Evolutionary conservation across 2,329 filamentous ascomycete species (phyloP).

Genomic region (Madurella mycetomatis): DNA sequence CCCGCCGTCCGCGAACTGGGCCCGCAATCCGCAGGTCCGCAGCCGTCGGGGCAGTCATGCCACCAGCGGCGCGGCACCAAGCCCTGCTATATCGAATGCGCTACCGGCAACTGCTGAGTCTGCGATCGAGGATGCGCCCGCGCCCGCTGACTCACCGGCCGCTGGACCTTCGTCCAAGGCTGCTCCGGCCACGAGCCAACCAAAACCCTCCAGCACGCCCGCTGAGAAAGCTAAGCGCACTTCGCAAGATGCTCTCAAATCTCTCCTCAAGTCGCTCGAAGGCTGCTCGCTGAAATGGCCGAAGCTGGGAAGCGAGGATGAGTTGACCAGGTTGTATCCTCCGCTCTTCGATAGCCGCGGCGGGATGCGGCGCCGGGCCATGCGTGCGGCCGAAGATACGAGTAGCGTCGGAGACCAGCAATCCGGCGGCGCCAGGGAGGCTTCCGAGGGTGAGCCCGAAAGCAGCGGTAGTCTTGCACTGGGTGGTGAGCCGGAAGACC

Average conservation of each 20-base stretch:
- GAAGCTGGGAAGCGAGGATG: constrained; percentile 18
- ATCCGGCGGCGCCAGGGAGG: constrained; percentile 40
- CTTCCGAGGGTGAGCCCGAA: constrained; percentile 70
- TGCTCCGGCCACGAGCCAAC: background rate
- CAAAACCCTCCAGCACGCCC: background rate
- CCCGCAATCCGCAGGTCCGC: constrained; percentile 61
- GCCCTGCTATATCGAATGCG: constrained; percentile 66
- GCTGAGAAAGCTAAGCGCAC: constrained; percentile 10
- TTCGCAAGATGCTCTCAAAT: constrained; percentile 28
- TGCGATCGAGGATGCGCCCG: constrained; percentile 34
- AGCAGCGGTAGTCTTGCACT: constrained; percentile 80
- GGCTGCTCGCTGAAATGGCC: constrained; percentile 34
- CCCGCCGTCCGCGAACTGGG: constrained; percentile 92
- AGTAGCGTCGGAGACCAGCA: constrained; percentile 45
- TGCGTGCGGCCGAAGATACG: constrained; percentile 67
- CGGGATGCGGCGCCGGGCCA: constrained; percentile 72
- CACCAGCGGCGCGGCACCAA: constrained; percentile 75
- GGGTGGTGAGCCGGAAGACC: constrained; percentile 87
- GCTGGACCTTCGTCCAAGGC: constrained; percentile 3
- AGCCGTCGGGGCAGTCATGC: constrained; percentile 73
- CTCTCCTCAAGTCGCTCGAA: constrained; percentile 36
- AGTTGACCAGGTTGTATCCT: constrained; percentile 42
- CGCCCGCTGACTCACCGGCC: constrained; percentile 21
- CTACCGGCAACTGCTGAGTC: constrained; percentile 51
- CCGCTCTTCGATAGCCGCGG: constrained; percentile 79